Evolutionary conservation across 306 rosid species (phyloP), one percentile per base, ranked within the genome.

Genomic region (Trifolium dubium): DNA sequence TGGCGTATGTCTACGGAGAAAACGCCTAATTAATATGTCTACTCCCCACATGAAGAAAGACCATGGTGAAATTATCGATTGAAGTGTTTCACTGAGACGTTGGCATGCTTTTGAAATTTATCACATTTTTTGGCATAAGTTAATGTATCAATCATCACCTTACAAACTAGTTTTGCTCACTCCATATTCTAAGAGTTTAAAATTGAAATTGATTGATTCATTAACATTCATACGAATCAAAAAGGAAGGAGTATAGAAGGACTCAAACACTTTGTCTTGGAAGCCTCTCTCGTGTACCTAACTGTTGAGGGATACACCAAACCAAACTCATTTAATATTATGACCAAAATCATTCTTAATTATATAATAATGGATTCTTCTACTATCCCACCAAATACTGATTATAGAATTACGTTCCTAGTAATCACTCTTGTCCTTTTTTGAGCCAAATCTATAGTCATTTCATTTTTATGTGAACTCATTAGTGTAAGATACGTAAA

Each of bases 311-410:
- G 85, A 29, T 75, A 78, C 83, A 53, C 71, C 9, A 66, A 64
- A 85, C 88, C 88, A 78, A 71, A 75, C 75, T 83, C 82, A 73
- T 72, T 83, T 62, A 76, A 80, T 80, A 80, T 55, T 39, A 46
- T 65, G 41, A 62, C 66, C 50, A 73, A 78, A 73, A 63, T 55
- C 60, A 53, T 69, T 64, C 74, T 69, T 63, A 74, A 79, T 69
- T 62, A 64, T 46, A 59, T 17, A 55, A 63, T 69, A 73, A 67
- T 50, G 72, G 67, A 77, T 34, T 49, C 56, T 41, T 65, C 41
- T 76, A 63, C 53, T 34, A 69, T 49, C 77, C 73, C 41, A 39
- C 51, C 71, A 23, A 70, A 71, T 76, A 30, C 71, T 71, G 14
- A 71, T 47, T 72, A 19, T 72, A 72, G 72, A 81, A 81, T 72